Base-by-base conservation (phyloP, 169 alveolate species). In the Plasmodium chabaudi region DNA sequence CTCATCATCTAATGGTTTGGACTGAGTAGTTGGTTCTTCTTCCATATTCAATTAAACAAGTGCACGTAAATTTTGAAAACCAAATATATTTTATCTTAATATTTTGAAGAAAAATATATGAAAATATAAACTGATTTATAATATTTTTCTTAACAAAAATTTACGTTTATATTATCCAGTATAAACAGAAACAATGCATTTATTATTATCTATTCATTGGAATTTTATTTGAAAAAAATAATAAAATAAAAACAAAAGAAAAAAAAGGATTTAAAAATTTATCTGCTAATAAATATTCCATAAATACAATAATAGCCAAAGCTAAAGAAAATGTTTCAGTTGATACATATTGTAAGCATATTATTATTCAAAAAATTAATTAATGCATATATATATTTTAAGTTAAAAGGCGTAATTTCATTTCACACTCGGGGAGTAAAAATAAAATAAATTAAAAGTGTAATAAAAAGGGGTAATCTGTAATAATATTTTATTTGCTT, bases 1-100 rank as follows among this genome's bases (percentile, higher is more conserved):
- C 67, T 87, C 92, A 39, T 87, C 92, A 87, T 87, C 92, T 19
- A 87, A 57, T 2, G 92, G 92, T 25, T 87, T 87, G 42, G 87
- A 73, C 55, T 87, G 88, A 25, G 77, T 77, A 53, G 47, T 27
- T 51, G 73, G 34, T 34, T 77, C 88, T 19, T 77, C 88, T 49
- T 77, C 77, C 88, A 77, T 77, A 27, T 59, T 77, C 25, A 19
- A 21, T 39, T 51, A 49, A 51, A 21, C 9, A 57, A 9, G 68
- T 55, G 47, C 88, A 46, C 72, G 65, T 68, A 77, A 63, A 77
- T n/a, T 51, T 49, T 49, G 15, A 46, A 9, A 13, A 63, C 12
- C 59, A 13, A 15, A 15, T 51, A 13, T 51, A 13, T 51, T 51
- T 51, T 51, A 13, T 51, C 19, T 51, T 51, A 34, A 34, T 34